phyloP scores from a whole-genome alignment of 257 asterid species.

The Penstemon barbatus region DNA sequence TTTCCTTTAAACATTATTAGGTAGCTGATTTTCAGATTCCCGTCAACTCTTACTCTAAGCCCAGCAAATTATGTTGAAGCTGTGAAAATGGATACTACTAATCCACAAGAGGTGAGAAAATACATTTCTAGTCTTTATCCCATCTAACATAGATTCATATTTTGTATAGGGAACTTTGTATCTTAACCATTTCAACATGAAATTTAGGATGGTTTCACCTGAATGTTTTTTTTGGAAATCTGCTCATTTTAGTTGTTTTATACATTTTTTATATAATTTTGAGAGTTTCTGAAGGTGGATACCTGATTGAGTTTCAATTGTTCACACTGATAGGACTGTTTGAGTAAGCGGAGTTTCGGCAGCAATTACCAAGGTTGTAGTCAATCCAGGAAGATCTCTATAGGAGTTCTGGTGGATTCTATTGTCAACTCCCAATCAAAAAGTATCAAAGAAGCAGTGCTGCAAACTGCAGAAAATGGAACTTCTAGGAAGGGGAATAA shows the following conservation, averaged over 20 bases:
- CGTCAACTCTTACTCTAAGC: not conserved
- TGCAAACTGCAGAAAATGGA: slow-evolving; percentile 35
- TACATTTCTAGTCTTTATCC: slow-evolving; percentile 11
- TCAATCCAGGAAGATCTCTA: slow-evolving; percentile 80
- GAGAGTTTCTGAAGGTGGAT: slow-evolving; percentile 23
- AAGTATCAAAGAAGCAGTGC: slow-evolving; percentile 33
- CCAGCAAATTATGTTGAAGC: slow-evolving; percentile 24
- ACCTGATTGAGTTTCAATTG: slow-evolving; percentile 25
- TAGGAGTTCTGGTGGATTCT: slow-evolving; percentile 69
- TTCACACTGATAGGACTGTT: slow-evolving; percentile 47
- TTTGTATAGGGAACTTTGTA: slow-evolving; percentile 16
- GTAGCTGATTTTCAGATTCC: slow-evolving; percentile 30
- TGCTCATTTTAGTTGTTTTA: slow-evolving; percentile 14
- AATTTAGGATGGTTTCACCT: slow-evolving; percentile 1
- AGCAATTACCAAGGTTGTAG: slow-evolving; percentile 51
- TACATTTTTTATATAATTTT: not conserved
- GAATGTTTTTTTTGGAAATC: not conserved
- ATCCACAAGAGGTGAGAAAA: slow-evolving; percentile 34
- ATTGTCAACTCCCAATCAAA: slow-evolving; percentile 39
- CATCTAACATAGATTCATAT: slow-evolving; percentile 17
- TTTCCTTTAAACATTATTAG: slow-evolving; percentile 11
- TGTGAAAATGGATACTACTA: slow-evolving; percentile 32
- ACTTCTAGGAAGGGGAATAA: slow-evolving; percentile 37
- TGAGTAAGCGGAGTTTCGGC: slow-evolving; percentile 51
- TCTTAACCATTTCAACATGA: not conserved